Evolutionary conservation across 176 grass and related monocot species (phyloP).

Genomic region (Zizania latifolia): DNA sequence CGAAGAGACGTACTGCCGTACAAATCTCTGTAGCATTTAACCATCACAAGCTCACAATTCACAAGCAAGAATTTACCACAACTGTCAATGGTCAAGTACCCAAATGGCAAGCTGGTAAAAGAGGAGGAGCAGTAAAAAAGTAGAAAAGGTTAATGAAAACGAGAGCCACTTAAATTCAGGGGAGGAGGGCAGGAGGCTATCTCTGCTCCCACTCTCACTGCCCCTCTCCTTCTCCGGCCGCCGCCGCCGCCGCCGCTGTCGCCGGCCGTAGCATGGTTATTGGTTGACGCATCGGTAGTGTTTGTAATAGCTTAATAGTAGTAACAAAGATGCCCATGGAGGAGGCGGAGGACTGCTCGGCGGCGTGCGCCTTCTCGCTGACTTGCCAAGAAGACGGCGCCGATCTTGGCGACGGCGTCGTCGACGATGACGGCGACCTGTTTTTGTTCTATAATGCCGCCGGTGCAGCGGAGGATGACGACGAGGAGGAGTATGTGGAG

Average conservation of each 20-base stretch:
- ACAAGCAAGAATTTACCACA: background rate
- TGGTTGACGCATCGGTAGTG: background rate
- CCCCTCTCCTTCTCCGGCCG: background rate
- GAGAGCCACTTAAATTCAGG: constrained; percentile 33
- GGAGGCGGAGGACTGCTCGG: constrained; percentile 30
- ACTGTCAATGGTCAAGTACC: background rate
- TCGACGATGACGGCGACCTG: constrained; percentile 31
- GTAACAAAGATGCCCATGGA: constrained; percentile 18
- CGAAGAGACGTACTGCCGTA: background rate
- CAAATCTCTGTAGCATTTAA: background rate
- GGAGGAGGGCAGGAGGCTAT: constrained; percentile 18
- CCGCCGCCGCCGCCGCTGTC: constrained; percentile 23
- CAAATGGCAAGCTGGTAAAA: background rate
- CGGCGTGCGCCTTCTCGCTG: constrained; percentile 54
- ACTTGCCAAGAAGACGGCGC: constrained; percentile 69
- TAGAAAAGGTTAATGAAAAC: background rate
- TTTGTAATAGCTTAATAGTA: background rate
- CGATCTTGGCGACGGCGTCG: constrained; percentile 43
- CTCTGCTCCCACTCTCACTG: constrained; percentile 17
- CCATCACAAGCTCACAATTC: no score
- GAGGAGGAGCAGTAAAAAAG: background rate
- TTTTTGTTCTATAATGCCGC: constrained; percentile 4
- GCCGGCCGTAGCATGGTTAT: constrained; percentile 14
- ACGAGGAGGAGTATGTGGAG: constrained; percentile 65
- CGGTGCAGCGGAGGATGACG: background rate